phyloP scores from a whole-genome alignment of 192 early-diverging fungal species.

The Rhizophagus prolifer region DNA sequence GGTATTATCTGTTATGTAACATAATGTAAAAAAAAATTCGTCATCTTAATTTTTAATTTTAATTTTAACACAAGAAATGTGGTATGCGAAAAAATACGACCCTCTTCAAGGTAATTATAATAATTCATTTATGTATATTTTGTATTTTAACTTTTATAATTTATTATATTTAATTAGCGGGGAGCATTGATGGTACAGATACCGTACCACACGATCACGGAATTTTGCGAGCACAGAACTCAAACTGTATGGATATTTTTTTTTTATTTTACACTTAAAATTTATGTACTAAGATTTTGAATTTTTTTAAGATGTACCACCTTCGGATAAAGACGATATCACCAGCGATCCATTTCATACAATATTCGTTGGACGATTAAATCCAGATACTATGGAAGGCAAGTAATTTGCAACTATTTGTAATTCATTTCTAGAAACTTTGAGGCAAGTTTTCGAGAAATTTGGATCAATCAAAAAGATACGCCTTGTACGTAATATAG shows the following conservation, averaged over 20 bases:
- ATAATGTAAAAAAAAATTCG: neutral
- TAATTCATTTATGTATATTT: neutral
- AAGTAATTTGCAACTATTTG: neutral
- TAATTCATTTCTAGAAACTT: constrained; percentile 23
- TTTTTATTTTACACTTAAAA: too few relatives aligned
- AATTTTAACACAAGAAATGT: constrained; percentile 19
- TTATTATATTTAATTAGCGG: constrained; percentile 17
- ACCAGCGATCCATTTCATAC: constrained; percentile 36
- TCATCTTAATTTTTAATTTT: neutral
- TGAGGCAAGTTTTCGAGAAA: constrained; percentile 32
- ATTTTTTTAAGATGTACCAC: constrained; percentile 32
- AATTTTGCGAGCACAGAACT: constrained; percentile 33
- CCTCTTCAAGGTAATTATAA: constrained; percentile 30
- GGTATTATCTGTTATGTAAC: too few relatives aligned
- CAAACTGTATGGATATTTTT: constrained; percentile 30
- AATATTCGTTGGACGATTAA: constrained; percentile 41
- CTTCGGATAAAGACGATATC: constrained; percentile 7
- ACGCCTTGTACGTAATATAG: constrained; percentile 32
- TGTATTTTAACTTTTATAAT: neutral
- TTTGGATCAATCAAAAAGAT: constrained; percentile 32
- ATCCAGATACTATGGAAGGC: constrained; percentile 42
- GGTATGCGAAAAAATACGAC: constrained; percentile 42
- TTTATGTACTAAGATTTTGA: neutral
- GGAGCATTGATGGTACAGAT: constrained; percentile 43
- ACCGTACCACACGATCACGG: constrained; percentile 42